Percentiles rank a stretch among this genome's conserved stretches.
phyloP scores from a whole-genome alignment of 805 yeast genomes.

The Barnettozyma populi region DNA sequence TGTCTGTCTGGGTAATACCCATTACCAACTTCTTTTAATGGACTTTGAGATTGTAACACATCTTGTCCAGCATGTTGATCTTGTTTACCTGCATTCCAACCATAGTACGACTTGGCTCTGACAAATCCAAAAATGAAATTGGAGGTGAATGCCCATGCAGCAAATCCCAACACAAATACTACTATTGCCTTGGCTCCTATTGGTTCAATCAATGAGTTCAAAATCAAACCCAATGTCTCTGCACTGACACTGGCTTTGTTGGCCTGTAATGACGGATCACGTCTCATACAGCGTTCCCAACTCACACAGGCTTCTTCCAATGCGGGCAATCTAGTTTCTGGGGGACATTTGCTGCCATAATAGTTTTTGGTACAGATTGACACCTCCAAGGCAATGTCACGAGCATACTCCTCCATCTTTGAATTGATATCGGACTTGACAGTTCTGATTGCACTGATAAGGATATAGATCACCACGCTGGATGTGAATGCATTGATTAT shows the following conservation, averaged over 20 bases:
- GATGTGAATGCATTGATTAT: conserved; percentile 44
- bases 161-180: conserved; percentile 34
- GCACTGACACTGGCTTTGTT: conserved; percentile 58
- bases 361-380: conserved; percentile 48
- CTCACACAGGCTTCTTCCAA: conserved; percentile 48
- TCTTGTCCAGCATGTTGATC: background rate
- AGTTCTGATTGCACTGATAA: conserved; percentile 39
- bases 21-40: background rate
- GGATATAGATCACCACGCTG: conserved; percentile 38
- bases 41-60: background rate
- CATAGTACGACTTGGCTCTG: conserved; percentile 43
- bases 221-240: conserved; percentile 52
- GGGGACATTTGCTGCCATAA: conserved; percentile 50
- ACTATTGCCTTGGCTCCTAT: conserved; percentile 54
- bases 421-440: conserved; percentile 49
- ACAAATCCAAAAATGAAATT: conserved; percentile 66
- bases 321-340: conserved; percentile 52
- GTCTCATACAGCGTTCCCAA: conserved; percentile 65
- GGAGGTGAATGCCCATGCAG: conserved; percentile 48
- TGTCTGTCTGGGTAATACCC: background rate
- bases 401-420: conserved; percentile 43
- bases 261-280: conserved; percentile 37
- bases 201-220: conserved; percentile 64
- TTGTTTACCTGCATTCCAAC: conserved; percentile 20
- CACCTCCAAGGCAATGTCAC: conserved; percentile 44